A percentile compares a stretch with the other conserved stretches of the same genome.
Conservation (phyloP, 805 yeast species). For the Pichia thaimueangensis region DNA sequence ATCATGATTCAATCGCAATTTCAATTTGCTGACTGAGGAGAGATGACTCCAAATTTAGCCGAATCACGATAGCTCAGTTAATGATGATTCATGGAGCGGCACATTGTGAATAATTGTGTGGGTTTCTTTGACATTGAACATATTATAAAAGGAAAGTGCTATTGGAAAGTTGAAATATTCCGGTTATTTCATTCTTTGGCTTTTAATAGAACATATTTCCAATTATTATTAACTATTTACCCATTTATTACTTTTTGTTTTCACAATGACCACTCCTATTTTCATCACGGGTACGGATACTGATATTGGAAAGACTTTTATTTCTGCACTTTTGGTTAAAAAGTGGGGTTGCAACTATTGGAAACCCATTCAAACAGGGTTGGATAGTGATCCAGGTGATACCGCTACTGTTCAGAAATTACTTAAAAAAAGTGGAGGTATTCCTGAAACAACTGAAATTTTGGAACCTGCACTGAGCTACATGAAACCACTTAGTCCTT, state of each 20-base stretch:
- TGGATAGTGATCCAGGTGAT: constrained; percentile 7
- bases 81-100: too few species aligned
- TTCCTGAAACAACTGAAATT: background rate
- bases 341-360: constrained; percentile 7
- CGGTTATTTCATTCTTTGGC: too few species aligned
- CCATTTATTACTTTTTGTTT: background rate
- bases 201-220: too few species aligned
- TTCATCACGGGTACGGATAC: constrained; percentile 11
- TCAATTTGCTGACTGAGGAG: too few species aligned
- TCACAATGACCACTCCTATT: constrained; percentile 1
- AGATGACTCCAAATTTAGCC: too few species aligned
- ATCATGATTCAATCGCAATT: too few species aligned
- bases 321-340: constrained; percentile 8
- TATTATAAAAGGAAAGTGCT: too few species aligned
- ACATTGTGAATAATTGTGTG: too few species aligned
- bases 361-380: constrained; percentile 11
- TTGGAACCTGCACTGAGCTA: constrained; percentile 10
- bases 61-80: too few species aligned
- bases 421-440: background rate
- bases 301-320: constrained; percentile 10
- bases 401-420: constrained; percentile 3
- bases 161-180: too few species aligned
- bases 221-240: too few species aligned
- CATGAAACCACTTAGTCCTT: constrained; percentile 17
- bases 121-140: too few species aligned